Conservation (phyloP, 768 basidiomycete genomes). For the Rubroboletus pulcherrimus region DNA sequence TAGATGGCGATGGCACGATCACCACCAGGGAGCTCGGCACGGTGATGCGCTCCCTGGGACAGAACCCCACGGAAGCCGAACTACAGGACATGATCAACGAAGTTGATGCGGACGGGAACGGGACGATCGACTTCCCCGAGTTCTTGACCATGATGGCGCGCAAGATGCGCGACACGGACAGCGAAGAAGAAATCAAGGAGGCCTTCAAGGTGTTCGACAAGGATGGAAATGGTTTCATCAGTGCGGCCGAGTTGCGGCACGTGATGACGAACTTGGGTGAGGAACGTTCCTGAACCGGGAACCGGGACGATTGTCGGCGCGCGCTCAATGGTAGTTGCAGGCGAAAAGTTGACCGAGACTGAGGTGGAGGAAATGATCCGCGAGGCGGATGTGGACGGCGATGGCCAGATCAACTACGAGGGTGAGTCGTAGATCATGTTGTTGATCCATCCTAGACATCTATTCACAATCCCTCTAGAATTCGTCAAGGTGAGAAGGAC, state of each 20-base stretch:
- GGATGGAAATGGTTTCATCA: conserved; percentile 91
- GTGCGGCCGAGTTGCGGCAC: conserved; percentile 77
- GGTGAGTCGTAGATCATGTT: conserved; percentile 40
- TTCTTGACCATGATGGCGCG: conserved; percentile 83
- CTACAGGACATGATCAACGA: conserved; percentile 96
- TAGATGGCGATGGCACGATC: conserved; percentile 92
- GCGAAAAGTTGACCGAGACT: conserved; percentile 80
- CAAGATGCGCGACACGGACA: conserved; percentile 89
- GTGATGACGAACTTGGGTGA: conserved; percentile 89
- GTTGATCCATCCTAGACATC: not conserved
- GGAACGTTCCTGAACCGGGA: conserved; percentile 16
- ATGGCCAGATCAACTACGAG: conserved; percentile 89
- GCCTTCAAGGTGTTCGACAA: conserved; percentile 98
- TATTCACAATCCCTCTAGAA: conserved; percentile 40
- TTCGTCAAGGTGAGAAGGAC: conserved; percentile 60
- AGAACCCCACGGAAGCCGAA: conserved; percentile 91
- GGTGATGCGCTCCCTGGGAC: conserved; percentile 89
- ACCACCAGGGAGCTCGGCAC: conserved; percentile 88
- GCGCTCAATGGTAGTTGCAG: conserved; percentile 33
- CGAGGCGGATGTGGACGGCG: conserved; percentile 92
- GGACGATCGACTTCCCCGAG: conserved; percentile 82
- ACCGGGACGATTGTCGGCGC: not conserved
- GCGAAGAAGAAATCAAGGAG: conserved; percentile 92
- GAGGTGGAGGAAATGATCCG: conserved; percentile 98
- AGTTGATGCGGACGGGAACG: conserved; percentile 86